Evolutionary conservation across 257 asterid species (phyloP).

Genomic region (Datura wrightii): DNA sequence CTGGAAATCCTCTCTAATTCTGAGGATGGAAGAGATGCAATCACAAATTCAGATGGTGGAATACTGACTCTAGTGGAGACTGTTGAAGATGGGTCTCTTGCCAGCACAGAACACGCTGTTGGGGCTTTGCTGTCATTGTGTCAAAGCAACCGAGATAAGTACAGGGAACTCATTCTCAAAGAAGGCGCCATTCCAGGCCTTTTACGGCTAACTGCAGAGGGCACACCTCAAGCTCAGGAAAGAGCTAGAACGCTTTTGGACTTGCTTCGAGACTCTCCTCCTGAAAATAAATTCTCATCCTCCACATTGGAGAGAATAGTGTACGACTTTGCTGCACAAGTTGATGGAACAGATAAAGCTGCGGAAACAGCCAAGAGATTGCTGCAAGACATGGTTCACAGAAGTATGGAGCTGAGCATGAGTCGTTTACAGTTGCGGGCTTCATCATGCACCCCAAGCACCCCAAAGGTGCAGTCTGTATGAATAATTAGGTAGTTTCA

Average conservation of each 20-base stretch:
- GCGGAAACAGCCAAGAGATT: slow-evolving; percentile 82
- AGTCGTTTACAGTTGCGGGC: slow-evolving; percentile 45
- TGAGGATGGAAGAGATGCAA: slow-evolving; percentile 74
- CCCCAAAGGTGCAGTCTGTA: slow-evolving; percentile 38
- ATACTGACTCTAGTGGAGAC: slow-evolving; percentile 80
- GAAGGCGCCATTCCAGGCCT: slow-evolving; percentile 96
- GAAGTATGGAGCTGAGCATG: slow-evolving; percentile 66
- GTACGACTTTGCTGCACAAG: slow-evolving; percentile 67
- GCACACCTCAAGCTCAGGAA: slow-evolving; percentile 71
- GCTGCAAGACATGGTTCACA: slow-evolving; percentile 70
- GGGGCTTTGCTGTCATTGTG: slow-evolving; percentile 73
- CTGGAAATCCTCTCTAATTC: slow-evolving; percentile 69
- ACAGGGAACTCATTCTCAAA: slow-evolving; percentile 73
- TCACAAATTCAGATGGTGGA: slow-evolving; percentile 63
- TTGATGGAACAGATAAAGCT: slow-evolving; percentile 74
- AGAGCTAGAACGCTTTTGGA: slow-evolving; percentile 77
- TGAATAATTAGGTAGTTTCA: slow-evolving; percentile 22
- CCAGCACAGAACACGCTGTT: slow-evolving; percentile 79
- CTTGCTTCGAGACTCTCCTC: slow-evolving; percentile 69
- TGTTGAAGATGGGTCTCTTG: slow-evolving; percentile 82
- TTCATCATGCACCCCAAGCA: slow-evolving; percentile 49
- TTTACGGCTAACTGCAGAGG: slow-evolving; percentile 82
- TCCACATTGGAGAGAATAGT: slow-evolving; percentile 74
- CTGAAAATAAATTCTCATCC: slow-evolving; percentile 57
- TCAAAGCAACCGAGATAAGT: slow-evolving; percentile 71